Evolutionary conservation across 2,329 filamentous ascomycete genomes (phyloP), one percentile per base, ranked within the genome.

Genomic region (Diaporthe vexans): DNA sequence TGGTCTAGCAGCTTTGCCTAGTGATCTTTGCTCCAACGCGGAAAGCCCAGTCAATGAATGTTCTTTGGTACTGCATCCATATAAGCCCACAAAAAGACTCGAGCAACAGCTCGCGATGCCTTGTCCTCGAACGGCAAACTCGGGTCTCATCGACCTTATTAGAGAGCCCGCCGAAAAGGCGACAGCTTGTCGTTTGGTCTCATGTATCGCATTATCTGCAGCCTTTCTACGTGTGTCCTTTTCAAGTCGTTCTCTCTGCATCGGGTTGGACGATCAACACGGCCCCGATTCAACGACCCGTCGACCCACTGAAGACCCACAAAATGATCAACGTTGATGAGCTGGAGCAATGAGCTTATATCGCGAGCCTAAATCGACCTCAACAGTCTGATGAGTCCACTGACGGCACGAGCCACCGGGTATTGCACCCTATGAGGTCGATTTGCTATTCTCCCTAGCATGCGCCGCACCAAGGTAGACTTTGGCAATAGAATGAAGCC

Each of bases 241-340:
- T 19, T 17, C 40, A 43, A 43, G 17, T 43, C 40, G 40, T 67
- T 37, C 26, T 46, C 21, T 24, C 6, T 1, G 7, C 29, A n/a
- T 1, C 11, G 37, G 9, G 29, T 67, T 51, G 29, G 24, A 52
- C 33, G n/a, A 26, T 54, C 48, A 13, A 29, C 48, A 26, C 48
- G 40, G 48, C 63, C 63, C 15, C 9, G 9, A 54, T 40, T 54
- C 33, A 67, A 24, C 10, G 19, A 54, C 21, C 33, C 21, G 33
- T 51, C 48, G 63, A 40, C 63, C 63, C 63, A 67, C 63, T 33
- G 33, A 17, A n/a, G 52, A 68, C 63, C 63, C 63, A 68, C 21
- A 54, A 68, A 68, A 21, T 21, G 63, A 68, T 68, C 46, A 54
- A 21, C 63, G 6, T 17, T 37, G 33, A 54, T 52, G n/a, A 21